Evolutionary conservation across 108 stramenopile genomes (phyloP).

Genomic region (Schizochytrium sp.): DNA sequence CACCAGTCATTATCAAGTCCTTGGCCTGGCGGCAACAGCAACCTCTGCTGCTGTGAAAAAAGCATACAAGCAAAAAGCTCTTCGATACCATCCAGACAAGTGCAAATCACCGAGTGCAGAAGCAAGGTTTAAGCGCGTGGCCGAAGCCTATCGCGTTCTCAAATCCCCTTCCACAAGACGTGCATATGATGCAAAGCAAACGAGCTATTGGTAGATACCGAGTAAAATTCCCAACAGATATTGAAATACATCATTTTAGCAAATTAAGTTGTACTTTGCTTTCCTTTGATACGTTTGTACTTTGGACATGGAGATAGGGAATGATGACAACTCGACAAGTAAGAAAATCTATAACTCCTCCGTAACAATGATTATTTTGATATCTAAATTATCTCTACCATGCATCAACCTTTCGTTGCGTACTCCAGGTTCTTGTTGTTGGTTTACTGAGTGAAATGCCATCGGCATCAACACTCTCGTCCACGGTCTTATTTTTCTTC

Average conservation of each 20-base stretch:
- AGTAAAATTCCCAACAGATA: too few species aligned
- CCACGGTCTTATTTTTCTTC: background rate
- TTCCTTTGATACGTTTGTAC: too few species aligned
- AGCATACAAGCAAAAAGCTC: constrained; percentile 32
- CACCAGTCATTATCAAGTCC: constrained; percentile 27
- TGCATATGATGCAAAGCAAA: background rate
- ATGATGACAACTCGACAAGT: too few species aligned
- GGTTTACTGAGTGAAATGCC: background rate
- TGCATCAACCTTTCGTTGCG: background rate
- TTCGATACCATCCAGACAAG: constrained; percentile 44
- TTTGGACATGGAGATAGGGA: too few species aligned
- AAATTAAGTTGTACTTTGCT: too few species aligned
- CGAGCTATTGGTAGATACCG: background rate
- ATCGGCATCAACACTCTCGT: background rate
- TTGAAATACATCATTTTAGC: too few species aligned
- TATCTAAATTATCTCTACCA: background rate
- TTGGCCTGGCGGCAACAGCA: background rate
- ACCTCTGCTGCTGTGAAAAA: constrained; percentile 31
- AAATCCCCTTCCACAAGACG: background rate
- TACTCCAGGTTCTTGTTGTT: background rate
- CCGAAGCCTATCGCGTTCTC: constrained; percentile 39
- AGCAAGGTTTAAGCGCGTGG: constrained; percentile 29
- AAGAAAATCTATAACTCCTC: too few species aligned
- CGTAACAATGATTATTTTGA: too few species aligned
- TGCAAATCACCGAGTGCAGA: constrained; percentile 25